Percentiles rank a stretch among this genome's conserved stretches.
Conservation (phyloP, 2,329 filamentous ascomycete genomes). For the Scytalidium sp. region DNA sequence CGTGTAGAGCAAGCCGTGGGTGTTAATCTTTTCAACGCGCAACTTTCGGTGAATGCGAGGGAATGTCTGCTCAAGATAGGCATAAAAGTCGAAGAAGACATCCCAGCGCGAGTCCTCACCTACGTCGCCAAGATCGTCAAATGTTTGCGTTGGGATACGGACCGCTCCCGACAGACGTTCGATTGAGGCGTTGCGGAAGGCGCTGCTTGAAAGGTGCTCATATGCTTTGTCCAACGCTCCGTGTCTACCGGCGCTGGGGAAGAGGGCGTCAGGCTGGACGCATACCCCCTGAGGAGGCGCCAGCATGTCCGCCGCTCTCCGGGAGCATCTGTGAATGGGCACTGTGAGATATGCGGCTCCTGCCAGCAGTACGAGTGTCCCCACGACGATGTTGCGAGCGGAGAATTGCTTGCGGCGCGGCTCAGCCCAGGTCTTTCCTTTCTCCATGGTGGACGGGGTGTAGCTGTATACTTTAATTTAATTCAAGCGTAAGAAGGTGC, state of each 20-base stretch:
- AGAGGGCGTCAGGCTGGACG: background rate
- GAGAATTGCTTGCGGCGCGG: background rate
- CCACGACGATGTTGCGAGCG: background rate
- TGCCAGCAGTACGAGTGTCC: background rate
- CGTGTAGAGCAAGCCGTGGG: conserved; percentile 58
- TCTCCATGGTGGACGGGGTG: background rate
- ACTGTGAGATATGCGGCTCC: background rate
- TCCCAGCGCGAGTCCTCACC: conserved; percentile 51
- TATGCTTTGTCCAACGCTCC: conserved; percentile 1
- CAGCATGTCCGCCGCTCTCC: background rate
- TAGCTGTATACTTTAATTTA: background rate
- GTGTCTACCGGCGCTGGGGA: background rate
- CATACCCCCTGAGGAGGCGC: background rate
- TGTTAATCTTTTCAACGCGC: conserved; percentile 52
- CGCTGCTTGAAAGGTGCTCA: background rate
- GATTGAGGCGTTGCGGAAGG: conserved; percentile 22
- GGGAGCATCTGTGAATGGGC: background rate
- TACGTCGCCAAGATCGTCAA: conserved; percentile 52
- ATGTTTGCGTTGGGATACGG: conserved; percentile 49
- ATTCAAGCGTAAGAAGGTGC: background rate
- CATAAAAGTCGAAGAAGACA: conserved; percentile 46
- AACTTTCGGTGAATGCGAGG: conserved; percentile 42
- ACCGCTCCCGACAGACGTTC: conserved; percentile 51
- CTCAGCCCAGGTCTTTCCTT: background rate
- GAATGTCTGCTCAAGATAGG: conserved; percentile 44